Conservation (phyloP, 345 rosid species). For the Gossypium anomalum region DNA sequence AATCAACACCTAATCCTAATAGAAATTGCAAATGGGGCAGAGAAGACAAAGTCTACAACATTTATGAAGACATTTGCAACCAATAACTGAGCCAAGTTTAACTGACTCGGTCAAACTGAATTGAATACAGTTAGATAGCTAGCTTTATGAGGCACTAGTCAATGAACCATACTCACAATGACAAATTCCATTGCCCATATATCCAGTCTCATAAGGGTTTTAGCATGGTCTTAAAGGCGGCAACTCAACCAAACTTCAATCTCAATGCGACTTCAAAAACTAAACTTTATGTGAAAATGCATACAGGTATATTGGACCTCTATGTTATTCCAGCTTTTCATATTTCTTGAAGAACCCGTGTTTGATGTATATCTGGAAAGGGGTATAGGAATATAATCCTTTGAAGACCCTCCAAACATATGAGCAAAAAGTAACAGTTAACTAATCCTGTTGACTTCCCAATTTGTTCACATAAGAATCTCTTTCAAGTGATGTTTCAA, state of each 20-base stretch:
- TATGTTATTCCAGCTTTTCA: too few relatives aligned
- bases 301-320: background rate
- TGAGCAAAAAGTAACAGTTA: background rate
- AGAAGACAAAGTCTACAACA: background rate
- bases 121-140: background rate
- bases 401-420: too few relatives aligned
- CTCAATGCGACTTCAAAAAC: background rate
- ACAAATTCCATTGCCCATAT: background rate
- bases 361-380: too few relatives aligned
- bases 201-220: background rate
- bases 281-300: background rate
- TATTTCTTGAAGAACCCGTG: too few relatives aligned
- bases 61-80: background rate
- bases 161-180: background rate
- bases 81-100: background rate
- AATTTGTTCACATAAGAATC: background rate
- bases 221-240: background rate
- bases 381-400: too few relatives aligned
- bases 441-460: background rate
- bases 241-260: background rate
- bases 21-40: background rate
- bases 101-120: background rate
- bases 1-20: slow-evolving; percentile 4
- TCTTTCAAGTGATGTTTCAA: background rate
- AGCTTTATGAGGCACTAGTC: background rate